Percentiles rank a stretch among this genome's conserved stretches.
phyloP scores from a whole-genome alignment of 805 yeast species.

The Ogataea allantospora region DNA sequence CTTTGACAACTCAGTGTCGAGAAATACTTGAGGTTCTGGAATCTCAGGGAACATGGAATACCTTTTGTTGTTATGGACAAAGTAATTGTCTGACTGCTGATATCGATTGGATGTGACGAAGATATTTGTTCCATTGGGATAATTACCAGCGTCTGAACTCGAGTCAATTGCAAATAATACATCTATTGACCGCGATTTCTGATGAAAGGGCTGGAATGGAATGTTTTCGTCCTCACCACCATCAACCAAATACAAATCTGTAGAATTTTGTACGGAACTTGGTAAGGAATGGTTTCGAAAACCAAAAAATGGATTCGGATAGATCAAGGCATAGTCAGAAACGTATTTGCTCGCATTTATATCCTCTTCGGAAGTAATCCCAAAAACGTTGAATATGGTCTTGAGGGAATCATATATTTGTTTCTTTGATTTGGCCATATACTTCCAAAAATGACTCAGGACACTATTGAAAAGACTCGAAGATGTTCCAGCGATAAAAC shows the following conservation, averaged over 20 bases:
- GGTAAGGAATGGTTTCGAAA: conserved; percentile 9
- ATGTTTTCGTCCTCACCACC: conserved; percentile 52
- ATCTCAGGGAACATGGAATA: conserved; percentile 36
- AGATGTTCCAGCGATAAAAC: conserved; percentile 61
- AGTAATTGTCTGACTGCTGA: conserved; percentile 7
- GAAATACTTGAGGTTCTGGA: conserved; percentile 33
- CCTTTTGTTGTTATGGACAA: conserved; percentile 10
- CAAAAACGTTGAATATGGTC: conserved; percentile 42
- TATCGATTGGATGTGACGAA: conserved; percentile 37
- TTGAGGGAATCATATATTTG: conserved; percentile 36
- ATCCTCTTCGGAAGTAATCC: conserved; percentile 38
- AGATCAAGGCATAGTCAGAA: conserved; percentile 58
- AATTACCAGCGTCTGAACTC: conserved; percentile 51
- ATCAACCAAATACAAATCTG: conserved; percentile 31
- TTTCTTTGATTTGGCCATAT: conserved; percentile 31
- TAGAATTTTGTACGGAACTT: conserved; percentile 23
- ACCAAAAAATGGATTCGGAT: conserved; percentile 61
- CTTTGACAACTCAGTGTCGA: conserved; percentile 21
- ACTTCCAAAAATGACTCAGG: conserved; percentile 46
- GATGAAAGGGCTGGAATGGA: conserved; percentile 46
- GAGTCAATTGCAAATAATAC: conserved; percentile 42
- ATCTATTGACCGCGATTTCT: conserved; percentile 36
- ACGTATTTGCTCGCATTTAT: conserved; percentile 31
- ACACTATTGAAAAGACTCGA: conserved; percentile 61
- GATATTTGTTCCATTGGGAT: conserved; percentile 59